phyloP scores from a whole-genome alignment of 2,329 filamentous ascomycete species.

The Trichoderma asperellum region DNA sequence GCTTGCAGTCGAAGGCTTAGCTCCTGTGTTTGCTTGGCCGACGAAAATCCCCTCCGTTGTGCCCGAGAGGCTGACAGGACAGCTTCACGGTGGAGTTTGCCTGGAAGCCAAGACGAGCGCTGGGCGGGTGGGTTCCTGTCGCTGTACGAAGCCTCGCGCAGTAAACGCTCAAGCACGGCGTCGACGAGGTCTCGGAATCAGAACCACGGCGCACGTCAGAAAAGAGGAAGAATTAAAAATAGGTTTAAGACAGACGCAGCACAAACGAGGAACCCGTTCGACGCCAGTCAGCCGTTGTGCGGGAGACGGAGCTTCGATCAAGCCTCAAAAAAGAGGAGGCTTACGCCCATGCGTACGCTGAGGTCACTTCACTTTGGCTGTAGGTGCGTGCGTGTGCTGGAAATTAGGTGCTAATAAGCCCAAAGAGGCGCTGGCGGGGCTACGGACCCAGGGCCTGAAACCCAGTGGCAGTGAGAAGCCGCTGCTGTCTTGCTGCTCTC shows the following conservation, averaged over 20 bases:
- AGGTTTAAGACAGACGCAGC: neutral
- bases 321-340: conserved; percentile 27
- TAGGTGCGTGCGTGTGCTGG: conserved; percentile 4
- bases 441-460: conserved; percentile 14
- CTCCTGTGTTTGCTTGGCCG: neutral
- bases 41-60: conserved; percentile 13
- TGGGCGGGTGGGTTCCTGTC: neutral
- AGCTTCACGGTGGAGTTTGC: conserved; percentile 15
- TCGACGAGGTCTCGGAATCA: neutral
- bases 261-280: conserved; percentile 9
- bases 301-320: conserved; percentile 15
- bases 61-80: conserved; percentile 23
- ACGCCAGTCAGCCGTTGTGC: conserved; percentile 23
- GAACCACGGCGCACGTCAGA: neutral
- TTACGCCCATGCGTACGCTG: conserved; percentile 4
- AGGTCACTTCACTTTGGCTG: neutral
- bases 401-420: conserved; percentile 19
- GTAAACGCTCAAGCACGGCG: neutral
- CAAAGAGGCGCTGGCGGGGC: conserved; percentile 17
- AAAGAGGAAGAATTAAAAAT: neutral
- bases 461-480: neutral
- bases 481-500: neutral
- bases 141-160: neutral
- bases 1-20: neutral
- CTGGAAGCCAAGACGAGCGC: neutral